Base-by-base conservation (phyloP, 345 rosid species). In the Isatis tinctoria region DNA sequence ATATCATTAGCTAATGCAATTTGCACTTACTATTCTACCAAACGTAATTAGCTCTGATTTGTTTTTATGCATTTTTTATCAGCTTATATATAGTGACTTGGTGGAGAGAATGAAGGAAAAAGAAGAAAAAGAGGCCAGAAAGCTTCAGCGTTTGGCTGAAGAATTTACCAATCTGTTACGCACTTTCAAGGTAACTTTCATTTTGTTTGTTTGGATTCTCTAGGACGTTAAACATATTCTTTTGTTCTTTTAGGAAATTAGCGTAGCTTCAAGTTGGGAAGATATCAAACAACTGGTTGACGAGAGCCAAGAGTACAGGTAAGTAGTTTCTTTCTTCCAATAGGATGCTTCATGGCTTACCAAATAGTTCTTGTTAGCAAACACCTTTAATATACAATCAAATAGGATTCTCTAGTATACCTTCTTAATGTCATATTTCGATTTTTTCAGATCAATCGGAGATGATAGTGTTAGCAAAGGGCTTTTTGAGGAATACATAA, bases 121-220 rank as follows among this genome's bases (percentile, higher is more conserved):
- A 81, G 97, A 95, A 75, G 98, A 87, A 79, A 95, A 90, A 83
- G 99, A 92, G 81, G 96, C 91, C 44, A 90, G 88, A 85, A 95
- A 87, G 82, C 87, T 86, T 59, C 97, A 89, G 74, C 92, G 90
- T 60, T 82, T 89, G 67, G 91, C 88, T 11, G 98, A 95, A 83
- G 98, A 95, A 69, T 89, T 92, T 80, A 83, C 87, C 4, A 82
- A 81, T 44, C 81, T 92, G n/a, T 75, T 95, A 72, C 85, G 77
- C 66, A 68, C 92, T 6, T 75, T 74, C 49, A 95, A 95, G 96
- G 99, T 95, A 76, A 47, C 36, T 64, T n/a, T 10, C 2, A 40
- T 20, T 14, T 70, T 64, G 10, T 27, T 9, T 48, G 0, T 18
- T 8, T 47, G 47, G 52, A 22, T 20, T 70, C 60, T 20, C 18